A percentile compares a stretch with the other conserved stretches of the same genome.
Conservation (phyloP, 495 filamentous ascomycete species). For the Daldinia decipiens region DNA sequence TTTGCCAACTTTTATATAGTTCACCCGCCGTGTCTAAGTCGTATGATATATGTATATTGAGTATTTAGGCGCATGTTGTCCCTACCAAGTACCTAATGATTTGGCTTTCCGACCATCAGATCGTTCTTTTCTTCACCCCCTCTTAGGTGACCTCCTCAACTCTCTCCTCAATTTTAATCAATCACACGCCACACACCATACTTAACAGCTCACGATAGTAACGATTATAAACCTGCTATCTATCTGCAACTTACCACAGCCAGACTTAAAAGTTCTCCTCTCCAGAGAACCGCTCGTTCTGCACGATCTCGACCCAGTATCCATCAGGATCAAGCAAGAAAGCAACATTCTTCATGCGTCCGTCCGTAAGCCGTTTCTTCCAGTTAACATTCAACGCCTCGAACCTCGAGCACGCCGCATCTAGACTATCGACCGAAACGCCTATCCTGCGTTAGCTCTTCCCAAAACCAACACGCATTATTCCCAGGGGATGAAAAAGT, state of each 20-base stretch:
- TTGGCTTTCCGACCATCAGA: background rate
- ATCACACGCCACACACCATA: background rate
- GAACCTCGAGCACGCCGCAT: constrained; percentile 84
- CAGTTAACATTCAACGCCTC: constrained; percentile 84
- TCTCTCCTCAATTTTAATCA: background rate
- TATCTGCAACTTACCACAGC: background rate
- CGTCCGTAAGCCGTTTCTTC: constrained; percentile 95
- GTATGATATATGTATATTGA: background rate
- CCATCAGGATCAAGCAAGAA: constrained; percentile 93
- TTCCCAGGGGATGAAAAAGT: background rate
- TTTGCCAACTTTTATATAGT: background rate
- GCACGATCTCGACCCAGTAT: constrained; percentile 92
- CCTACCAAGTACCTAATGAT: background rate
- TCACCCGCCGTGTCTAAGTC: background rate
- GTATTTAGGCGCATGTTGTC: background rate
- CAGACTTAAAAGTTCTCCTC: constrained; percentile 59
- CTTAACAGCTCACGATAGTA: background rate
- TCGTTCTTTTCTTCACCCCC: background rate
- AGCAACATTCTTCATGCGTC: constrained; percentile 93
- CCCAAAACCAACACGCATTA: background rate
- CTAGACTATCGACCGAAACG: constrained; percentile 88
- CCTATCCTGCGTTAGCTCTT: constrained; percentile 57
- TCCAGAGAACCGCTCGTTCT: constrained; percentile 71
- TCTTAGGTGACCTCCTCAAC: background rate
- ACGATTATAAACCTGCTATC: background rate